Conservation (phyloP, 2,329 filamentous ascomycete species). For the Colletotrichum gigasporum region DNA sequence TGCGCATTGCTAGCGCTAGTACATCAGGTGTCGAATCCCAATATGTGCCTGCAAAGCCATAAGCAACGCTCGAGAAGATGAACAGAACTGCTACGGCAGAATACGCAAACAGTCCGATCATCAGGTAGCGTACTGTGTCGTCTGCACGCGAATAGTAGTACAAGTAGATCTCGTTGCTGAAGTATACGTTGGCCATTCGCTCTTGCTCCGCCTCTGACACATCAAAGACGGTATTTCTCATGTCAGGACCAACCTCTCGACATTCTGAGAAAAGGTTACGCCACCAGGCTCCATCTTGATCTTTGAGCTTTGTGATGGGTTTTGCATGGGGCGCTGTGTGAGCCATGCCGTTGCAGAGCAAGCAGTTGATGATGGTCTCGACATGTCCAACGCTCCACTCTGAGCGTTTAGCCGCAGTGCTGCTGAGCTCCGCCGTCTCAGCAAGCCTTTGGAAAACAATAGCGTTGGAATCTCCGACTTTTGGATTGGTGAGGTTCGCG, state of each 20-base stretch:
- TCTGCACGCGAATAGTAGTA: neutral
- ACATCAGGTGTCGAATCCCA: constrained; percentile 1
- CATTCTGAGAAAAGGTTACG: neutral
- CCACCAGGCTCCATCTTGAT: constrained; percentile 4
- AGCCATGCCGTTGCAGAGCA: constrained; percentile 8
- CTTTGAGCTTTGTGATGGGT: neutral
- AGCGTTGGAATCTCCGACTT: neutral
- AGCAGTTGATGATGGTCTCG: constrained; percentile 7
- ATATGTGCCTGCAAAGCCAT: neutral
- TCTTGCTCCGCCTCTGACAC: neutral
- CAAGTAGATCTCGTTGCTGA: neutral
- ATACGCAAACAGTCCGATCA: neutral
- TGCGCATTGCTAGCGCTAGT: constrained; percentile 15
- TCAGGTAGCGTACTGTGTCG: neutral
- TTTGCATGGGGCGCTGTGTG: neutral
- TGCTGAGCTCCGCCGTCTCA: neutral
- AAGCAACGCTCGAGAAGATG: neutral
- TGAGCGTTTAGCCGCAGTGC: too few relatives aligned
- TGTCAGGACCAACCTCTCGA: neutral
- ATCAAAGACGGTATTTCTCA: neutral
- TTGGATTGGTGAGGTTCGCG: constrained; percentile 7
- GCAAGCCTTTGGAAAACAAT: constrained; percentile 11
- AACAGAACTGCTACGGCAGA: neutral
- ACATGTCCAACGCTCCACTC: neutral
- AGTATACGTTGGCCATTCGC: neutral